A percentile compares a stretch with the other conserved stretches of the same genome.
Conservation (phyloP, 495 filamentous ascomycete genomes). For the Penicillium parvum region DNA sequence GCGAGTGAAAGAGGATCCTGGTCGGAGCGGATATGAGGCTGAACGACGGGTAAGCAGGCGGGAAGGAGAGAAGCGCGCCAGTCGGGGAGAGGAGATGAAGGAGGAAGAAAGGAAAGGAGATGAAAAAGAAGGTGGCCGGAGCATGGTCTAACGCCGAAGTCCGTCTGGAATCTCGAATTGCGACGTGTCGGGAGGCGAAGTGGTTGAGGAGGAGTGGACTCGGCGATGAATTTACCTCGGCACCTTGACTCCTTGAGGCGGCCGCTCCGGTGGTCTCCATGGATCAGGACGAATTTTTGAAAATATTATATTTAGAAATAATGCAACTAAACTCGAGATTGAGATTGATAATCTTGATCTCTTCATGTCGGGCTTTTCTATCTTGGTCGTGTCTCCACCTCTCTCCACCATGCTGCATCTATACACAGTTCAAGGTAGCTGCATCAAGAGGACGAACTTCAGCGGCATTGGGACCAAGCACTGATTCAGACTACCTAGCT, state of each 20-base stretch:
- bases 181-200: constrained; percentile 12
- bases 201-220: constrained; percentile 11
- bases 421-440: too few species aligned
- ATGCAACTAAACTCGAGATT: too few species aligned
- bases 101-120: constrained; percentile 1
- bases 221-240: constrained; percentile 8
- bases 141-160: constrained; percentile 11
- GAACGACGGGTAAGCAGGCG: neutral
- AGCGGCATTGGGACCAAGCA: too few species aligned
- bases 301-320: too few species aligned
- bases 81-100: constrained; percentile 1
- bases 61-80: neutral
- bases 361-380: too few species aligned
- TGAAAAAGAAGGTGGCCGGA: constrained; percentile 10
- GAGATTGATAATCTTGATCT: neutral
- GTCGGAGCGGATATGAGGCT: neutral
- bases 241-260: constrained; percentile 4
- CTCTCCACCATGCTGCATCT: too few species aligned
- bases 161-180: neutral
- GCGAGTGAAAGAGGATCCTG: neutral
- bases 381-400: too few species aligned
- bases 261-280: neutral
- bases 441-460: too few species aligned
- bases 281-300: too few species aligned
- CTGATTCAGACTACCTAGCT: too few species aligned